Evolutionary conservation across 768 basidiomycete genomes (phyloP), one percentile per base, ranked within the genome.

Genomic region (Boletellus emodensis): DNA sequence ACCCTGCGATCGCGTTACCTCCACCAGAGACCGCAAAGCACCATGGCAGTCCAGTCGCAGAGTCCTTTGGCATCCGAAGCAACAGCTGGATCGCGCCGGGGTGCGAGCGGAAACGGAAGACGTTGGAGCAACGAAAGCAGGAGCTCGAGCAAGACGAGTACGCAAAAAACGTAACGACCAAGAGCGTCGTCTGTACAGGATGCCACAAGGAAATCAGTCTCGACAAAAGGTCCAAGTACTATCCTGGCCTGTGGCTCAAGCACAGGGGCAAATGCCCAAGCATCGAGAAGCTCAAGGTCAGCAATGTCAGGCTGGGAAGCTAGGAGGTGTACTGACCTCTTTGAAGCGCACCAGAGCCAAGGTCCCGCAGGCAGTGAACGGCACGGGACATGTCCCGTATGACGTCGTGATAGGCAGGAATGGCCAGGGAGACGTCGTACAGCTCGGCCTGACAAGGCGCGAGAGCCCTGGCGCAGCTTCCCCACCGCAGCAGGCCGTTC

Each of bases 171-270:
- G 43, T 70, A 15, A 60, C 53, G 38, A 46, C 44, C 15, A 68
- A 58, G 24, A 68, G 60, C 34, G 69, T 71, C 4, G 45, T 53
- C 3, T 71, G 69, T 38, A 40, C 33, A 10, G 71, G 61, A 28
- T 71, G 71, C 30, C 11, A 44, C 30, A 69, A 43, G 49, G 55
- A 49, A 15, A 72, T 71, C 36, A 68, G 67, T 39, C 63, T 71
- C 13, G 71, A 71, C 40, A 68, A 66, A 46, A 48, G 69, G 38
- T 68, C 62, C 3, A 45, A 52, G 22, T 72, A 72, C 54, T 72
- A 71, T 37, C 67, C 69, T 14, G 69, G 69, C 7, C 36, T 71
- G 8, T 71, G 69, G 69, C 34, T 43, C 44, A 71, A 71, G 51
- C 69, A 71, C 46, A 61, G 48, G 37, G 24, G 49, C 3, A 69